Percentiles rank a stretch among this genome's conserved stretches.
phyloP scores from a whole-genome alignment of 192 early-diverging fungal genomes.

The Backusella luteola region DNA sequence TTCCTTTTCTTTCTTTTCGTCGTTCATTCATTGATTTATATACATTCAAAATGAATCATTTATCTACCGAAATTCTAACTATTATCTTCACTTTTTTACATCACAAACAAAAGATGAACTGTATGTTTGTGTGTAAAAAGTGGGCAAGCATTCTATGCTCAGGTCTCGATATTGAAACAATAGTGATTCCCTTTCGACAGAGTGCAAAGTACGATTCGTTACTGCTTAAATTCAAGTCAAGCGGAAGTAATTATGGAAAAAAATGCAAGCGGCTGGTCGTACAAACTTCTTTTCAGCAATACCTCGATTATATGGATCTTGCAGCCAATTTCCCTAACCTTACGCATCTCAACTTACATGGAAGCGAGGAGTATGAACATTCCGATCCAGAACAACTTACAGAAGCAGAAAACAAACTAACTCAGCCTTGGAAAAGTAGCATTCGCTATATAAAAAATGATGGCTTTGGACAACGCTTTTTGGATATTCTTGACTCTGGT shows the following conservation, averaged over 20 bases:
- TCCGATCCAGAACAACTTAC: not conserved
- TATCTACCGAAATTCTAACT: not conserved
- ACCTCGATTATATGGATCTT: not conserved
- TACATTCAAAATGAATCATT: not conserved
- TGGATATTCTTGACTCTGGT: not conserved
- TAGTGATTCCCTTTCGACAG: not conserved
- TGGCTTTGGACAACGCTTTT: not conserved
- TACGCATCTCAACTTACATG: not conserved
- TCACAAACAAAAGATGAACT: not conserved
- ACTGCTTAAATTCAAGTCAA: not conserved
- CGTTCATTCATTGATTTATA: no score
- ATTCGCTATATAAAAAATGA: not conserved
- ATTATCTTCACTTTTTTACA: not conserved
- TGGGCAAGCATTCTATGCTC: not conserved
- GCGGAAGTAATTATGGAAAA: not conserved
- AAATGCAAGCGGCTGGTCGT: not conserved
- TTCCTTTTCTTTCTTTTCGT: not conserved
- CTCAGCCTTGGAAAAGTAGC: not conserved
- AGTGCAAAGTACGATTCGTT: not conserved
- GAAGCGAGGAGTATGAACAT: not conserved
- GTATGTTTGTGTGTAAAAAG: not conserved
- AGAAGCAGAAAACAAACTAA: not conserved
- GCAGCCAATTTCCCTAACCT: not conserved
- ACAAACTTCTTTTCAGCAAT: not conserved
- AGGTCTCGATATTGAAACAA: not conserved